These are phyloP conservation scores for Hypoxylon sp. DNA, from an alignment of 2,329 filamentous ascomycete genomes.

Conservation along the genomic window DNA sequence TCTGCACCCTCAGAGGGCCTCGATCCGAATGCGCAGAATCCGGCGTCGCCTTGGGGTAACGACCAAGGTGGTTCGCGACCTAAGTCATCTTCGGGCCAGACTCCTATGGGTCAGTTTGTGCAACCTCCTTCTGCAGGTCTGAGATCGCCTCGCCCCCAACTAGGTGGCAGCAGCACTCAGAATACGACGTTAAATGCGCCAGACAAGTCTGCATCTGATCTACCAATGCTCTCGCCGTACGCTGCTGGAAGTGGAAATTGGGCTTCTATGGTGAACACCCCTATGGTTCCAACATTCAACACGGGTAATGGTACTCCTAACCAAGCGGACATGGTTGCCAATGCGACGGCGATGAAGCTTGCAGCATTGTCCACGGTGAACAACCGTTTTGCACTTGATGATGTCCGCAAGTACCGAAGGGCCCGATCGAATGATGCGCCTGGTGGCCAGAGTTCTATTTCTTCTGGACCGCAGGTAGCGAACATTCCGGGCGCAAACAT, in stretches of 20 bases:
- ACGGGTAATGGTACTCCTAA: conserved; percentile 67
- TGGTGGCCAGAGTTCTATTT: conserved; percentile 69
- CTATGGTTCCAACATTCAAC: conserved; percentile 89
- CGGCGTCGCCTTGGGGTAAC: conserved; percentile 82
- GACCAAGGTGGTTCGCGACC: conserved; percentile 66
- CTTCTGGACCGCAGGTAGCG: conserved; percentile 69
- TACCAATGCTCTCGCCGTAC: conserved; percentile 87
- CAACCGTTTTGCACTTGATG: conserved; percentile 95
- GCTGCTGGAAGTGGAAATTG: conserved; percentile 86
- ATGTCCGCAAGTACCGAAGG: conserved; percentile 94
- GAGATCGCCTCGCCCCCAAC: conserved; percentile 77
- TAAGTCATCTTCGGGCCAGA: conserved; percentile 80
- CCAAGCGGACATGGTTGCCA: conserved; percentile 97
- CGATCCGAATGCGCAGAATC: conserved; percentile 69
- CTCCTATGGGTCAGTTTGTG: conserved; percentile 93
- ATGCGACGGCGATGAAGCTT: conserved; percentile 98
- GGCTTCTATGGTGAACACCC: conserved; percentile 98
- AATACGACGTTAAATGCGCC: conserved; percentile 80
- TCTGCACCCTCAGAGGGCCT: conserved; percentile 70
- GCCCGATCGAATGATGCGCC: conserved; percentile 87
- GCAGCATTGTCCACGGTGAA: conserved; percentile 97
- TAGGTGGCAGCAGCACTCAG: conserved; percentile 75
- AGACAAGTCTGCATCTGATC: conserved; percentile 72
- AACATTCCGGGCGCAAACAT: conserved; percentile 77
- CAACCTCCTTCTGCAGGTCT: conserved; percentile 81